Conservation (phyloP, 345 rosid species). For the Boechera stricta region DNA sequence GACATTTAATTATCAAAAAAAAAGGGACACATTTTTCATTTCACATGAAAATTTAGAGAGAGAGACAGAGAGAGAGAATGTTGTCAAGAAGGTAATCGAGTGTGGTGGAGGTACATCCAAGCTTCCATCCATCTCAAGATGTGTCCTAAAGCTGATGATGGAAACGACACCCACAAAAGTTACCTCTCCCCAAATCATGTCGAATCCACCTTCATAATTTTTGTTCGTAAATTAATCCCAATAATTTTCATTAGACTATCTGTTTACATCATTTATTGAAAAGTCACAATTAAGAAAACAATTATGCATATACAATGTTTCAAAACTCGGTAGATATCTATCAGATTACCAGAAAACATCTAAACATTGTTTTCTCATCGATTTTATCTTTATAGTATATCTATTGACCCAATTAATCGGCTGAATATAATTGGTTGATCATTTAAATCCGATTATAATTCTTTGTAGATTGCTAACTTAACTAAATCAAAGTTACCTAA, state of each 20-base stretch:
- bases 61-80: conserved; percentile 4
- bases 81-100: conserved; percentile 44
- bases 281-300: not conserved
- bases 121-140: conserved; percentile 48
- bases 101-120: conserved; percentile 51
- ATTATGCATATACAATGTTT: not conserved
- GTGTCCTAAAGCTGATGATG: conserved; percentile 51
- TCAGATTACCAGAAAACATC: not conserved
- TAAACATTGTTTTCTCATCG: not conserved
- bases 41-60: conserved; percentile 17
- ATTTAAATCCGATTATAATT: not conserved
- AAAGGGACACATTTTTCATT: not conserved
- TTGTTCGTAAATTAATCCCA: conserved; percentile 20
- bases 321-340: too few species aligned
- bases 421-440: not conserved
- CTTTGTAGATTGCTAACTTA: not conserved
- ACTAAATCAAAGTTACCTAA: not conserved
- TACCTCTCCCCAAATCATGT: conserved; percentile 39
- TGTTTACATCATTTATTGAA: not conserved
- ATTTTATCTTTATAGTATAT: not conserved
- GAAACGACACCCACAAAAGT: conserved; percentile 47
- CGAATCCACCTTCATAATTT: conserved; percentile 37
- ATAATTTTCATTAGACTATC: not conserved
- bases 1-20: not conserved
- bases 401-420: too few species aligned